Evolutionary conservation across 2,329 filamentous ascomycete species (phyloP).

Genomic region (Westerdykella ornata): DNA sequence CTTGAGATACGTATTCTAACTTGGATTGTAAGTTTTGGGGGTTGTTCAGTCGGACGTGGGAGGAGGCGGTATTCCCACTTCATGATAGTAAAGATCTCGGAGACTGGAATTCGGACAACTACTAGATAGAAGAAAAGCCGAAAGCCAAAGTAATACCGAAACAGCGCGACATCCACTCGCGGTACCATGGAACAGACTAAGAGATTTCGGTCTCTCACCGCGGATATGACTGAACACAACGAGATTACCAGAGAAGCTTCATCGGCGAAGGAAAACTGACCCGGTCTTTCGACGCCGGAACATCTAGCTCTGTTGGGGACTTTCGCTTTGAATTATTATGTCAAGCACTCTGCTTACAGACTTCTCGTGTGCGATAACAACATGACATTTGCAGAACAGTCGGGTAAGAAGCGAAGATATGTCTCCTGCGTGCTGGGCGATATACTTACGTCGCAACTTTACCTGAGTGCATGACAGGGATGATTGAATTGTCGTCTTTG

Average conservation of each 20-base stretch:
- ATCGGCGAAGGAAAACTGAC: conserved; percentile 26
- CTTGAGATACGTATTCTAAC: too few relatives aligned
- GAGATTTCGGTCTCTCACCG: conserved; percentile 15
- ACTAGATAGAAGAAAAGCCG: too few relatives aligned
- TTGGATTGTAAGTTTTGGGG: too few relatives aligned
- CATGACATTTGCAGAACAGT: conserved; percentile 48
- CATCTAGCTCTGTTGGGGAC: conserved; percentile 45
- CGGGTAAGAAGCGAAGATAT: too few relatives aligned
- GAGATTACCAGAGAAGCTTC: neutral
- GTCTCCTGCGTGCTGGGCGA: too few relatives aligned
- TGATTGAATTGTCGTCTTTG: conserved; percentile 44
- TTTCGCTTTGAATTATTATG: conserved; percentile 47
- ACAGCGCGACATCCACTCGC: too few relatives aligned
- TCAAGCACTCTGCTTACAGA: conserved; percentile 47
- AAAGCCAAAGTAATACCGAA: too few relatives aligned
- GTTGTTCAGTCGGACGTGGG: too few relatives aligned
- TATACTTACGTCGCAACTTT: conserved; percentile 47
- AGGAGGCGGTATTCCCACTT: too few relatives aligned
- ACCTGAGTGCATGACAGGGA: conserved; percentile 53
- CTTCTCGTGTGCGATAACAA: conserved; percentile 46
- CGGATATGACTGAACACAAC: conserved; percentile 18
- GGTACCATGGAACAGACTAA: too few relatives aligned
- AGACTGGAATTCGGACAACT: too few relatives aligned
- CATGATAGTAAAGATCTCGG: too few relatives aligned
- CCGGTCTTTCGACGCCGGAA: conserved; percentile 52